Evolutionary conservation across 2,329 filamentous ascomycete species (phyloP).

Genomic region (Pleurostoma richardsiae): DNA sequence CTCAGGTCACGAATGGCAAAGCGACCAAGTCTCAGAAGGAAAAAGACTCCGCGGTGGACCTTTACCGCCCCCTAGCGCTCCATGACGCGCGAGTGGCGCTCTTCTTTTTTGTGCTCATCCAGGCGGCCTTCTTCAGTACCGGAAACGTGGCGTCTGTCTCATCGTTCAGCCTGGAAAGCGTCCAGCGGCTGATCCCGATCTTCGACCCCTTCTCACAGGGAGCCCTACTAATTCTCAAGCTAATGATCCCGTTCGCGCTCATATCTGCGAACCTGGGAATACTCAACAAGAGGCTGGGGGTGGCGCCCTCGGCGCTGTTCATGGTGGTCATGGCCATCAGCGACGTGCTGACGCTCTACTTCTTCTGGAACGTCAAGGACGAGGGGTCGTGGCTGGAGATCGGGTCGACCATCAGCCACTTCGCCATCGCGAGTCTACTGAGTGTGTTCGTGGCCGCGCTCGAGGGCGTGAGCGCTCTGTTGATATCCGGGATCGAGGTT

Average conservation of each 20-base stretch:
- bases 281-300: conserved; percentile 75
- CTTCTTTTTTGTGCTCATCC: conserved; percentile 92
- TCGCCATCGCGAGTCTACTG: conserved; percentile 82
- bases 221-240: conserved; percentile 78
- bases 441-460: conserved; percentile 87
- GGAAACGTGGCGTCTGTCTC: conserved; percentile 94
- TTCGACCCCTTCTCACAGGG: conserved; percentile 93
- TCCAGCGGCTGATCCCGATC: conserved; percentile 79
- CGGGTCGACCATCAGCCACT: conserved; percentile 93
- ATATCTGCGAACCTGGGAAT: conserved; percentile 94
- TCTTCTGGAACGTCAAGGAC: conserved; percentile 96
- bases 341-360: conserved; percentile 88
- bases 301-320: conserved; percentile 85
- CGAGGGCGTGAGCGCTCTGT: conserved; percentile 78
- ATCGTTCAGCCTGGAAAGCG: conserved; percentile 88
- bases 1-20: background rate
- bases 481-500: conserved; percentile 77
- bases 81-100: conserved; percentile 84
- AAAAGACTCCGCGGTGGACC: conserved; percentile 1
- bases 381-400: conserved; percentile 98
- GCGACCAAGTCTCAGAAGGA: conserved; percentile 1
- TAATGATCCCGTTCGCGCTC: conserved; percentile 88
- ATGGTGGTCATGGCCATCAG: conserved; percentile 91
- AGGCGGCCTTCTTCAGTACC: conserved; percentile 94
- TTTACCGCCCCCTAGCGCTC: conserved; percentile 64